Evolutionary conservation across 2,329 filamentous ascomycete genomes (phyloP), one percentile per base, ranked within the genome.

Genomic region (Xylaria sp.): DNA sequence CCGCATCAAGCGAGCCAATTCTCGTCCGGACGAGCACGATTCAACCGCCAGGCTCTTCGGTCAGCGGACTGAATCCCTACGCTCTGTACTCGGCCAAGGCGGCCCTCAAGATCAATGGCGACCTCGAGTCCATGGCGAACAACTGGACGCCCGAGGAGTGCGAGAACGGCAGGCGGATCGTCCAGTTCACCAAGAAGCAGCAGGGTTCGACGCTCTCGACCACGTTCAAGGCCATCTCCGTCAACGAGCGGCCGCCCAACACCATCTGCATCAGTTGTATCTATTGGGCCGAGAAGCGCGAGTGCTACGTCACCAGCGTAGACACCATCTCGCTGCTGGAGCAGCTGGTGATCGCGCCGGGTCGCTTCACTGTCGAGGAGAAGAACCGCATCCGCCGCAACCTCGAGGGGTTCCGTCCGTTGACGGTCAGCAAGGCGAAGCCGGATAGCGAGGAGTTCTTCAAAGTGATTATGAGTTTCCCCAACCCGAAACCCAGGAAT

Each of bases 391-490:
- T 99, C 75, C 91, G 96, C 36, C 90, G 96, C 71, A 99, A 99
- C 77, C 85, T 99, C 40, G 96, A 99, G 79, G 94, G 94, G 0
- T 98, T 97, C 83, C 90, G 93, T 42, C 96, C 96, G 0, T 82
- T 93, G 72, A 99, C 96, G 0, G 94, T 99, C 20, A 97, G 94
- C 74, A 99, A 99, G 81, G 90, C 90, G 66, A 97, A 97, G 81
- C 78, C 90, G 0, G 95, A 98, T 68, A 97, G 93, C 78, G 95
- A 98, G 79, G 93, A 97, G 64, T 98, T 98, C 81, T 98, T 98
- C 89, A 97, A 97, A 83, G 87, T 97, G 75, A 98, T 99, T 82
- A 99, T 99, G 96, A 93, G 90, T 1, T 98, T 98, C 78, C 93
- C 94, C 13, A 93, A 92, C 69, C 96, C 96, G 1, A 98, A 98